Evolutionary conservation across 129 eudicot species (phyloP), one percentile per base, ranked within the genome.

Genomic region (Flaveria trinervia): DNA sequence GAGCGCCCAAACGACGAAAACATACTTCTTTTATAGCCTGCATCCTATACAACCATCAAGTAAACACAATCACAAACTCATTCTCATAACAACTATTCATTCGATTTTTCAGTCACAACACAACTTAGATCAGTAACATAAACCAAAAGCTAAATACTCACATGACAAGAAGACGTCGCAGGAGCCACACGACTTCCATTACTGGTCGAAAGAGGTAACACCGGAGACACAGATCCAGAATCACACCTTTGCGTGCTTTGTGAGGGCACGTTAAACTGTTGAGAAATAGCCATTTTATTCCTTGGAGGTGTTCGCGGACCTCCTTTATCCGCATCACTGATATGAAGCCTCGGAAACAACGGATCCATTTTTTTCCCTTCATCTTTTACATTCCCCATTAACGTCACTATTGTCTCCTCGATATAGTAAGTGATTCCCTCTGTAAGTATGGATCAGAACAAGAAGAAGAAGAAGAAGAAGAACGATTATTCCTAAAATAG

Each of bases 261-360:
- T 55, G 88, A 68, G 22, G 85, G 80, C 7, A 64, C 15, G 54
- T 50, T 83, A 22, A 85, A 84, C 52, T 88, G 89, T 45, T 88
- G 89, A 75, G 82, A 90, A 51, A 88, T 74, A 39, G 91, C 85
- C 96, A 89, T 92, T 80, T 89, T 92, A 71, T 89, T 92, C 76
- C 96, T 87, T 5, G 91, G 88, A 65, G 97, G 92, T 73, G 90
- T 85, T 68, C 81, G 78, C 26, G 92, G 89, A 62, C 86, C 89
- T 72, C 91, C 95, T 85, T 77, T 84, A 45, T 82, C 91, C 14
- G 91, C 82, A 61, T 83, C 86, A 80, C 72, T 82, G 3, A 89
- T 87, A 74, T 81, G 91, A 43, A 92, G 78, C 86, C 96, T 86
- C 11, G 97, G 96, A 65, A 92, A 92, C 88, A 89, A 44, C 66